Evolutionary conservation across 441 rosid species (phyloP), one percentile per base, ranked within the genome.

Genomic region (Iberis amara): DNA sequence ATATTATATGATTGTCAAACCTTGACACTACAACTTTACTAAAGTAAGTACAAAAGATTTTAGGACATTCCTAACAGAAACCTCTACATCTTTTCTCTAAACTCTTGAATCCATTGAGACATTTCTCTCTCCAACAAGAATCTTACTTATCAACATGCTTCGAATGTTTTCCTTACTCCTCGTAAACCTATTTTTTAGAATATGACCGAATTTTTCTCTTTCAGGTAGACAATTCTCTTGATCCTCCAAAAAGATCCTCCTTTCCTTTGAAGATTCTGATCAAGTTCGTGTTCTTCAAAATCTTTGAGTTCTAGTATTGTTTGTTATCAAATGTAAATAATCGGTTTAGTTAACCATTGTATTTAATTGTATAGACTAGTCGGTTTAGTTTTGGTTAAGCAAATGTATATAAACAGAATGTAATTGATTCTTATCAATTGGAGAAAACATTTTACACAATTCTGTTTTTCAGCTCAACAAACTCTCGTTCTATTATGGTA

Each of bases 91-190:
- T 81, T 89, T 24, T 81, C 84, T 63, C 82, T 66, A 65, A 63
- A 82, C 55, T 73, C 91, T n/a, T 59, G 61, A 24, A 60, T 85
- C 74, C 75, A 85, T 69, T 0, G 96, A 81, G 15, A 88, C 84
- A 51, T 88, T 95, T 48, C 85, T 71, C 41, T 79, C 57, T 73
- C 73, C 31, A 85, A 46, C 46, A 88, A 52, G 55, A 79, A 74
- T 55, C 76, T 65, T 26, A 85, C 59, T 1, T 59, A 54, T 28
- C 61, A 70, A 55, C 96, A 89, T 60, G 73, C 80, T 56, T 86
- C 83, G n/a, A 76, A 80, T 5, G 95, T 89, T 58, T 77, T 86
- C 52, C 95, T 60, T 57, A 86, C 76, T 23, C 86, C 81, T 61
- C 83, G 62, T 47, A 89, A 53, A 73, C 88, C 75, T 24, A 88